Evolutionary conservation across 192 early-diverging fungal species (phyloP).

Genomic region (Coemansia sp.): DNA sequence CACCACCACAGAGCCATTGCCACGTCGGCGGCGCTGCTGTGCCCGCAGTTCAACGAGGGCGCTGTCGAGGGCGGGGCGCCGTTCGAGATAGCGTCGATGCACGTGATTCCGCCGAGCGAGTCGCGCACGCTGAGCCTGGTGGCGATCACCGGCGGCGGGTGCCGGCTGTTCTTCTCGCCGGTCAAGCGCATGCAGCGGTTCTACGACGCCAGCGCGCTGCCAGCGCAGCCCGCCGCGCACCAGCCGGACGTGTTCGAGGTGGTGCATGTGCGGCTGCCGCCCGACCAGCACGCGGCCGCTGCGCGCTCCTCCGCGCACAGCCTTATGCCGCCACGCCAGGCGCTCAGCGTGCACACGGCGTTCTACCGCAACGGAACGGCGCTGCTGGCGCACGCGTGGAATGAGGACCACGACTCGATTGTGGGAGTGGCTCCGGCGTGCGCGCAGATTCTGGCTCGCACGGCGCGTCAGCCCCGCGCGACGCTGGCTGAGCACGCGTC

Average conservation of each 20-base stretch:
- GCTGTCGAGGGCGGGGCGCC: conserved; percentile 16
- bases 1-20: conserved; percentile 58
- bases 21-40: conserved; percentile 51
- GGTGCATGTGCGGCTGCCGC: conserved; percentile 72
- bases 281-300: conserved; percentile 26
- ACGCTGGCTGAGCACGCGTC: conserved; percentile 57
- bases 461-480: conserved; percentile 31
- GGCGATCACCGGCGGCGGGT: conserved; percentile 76
- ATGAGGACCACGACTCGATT: conserved; percentile 73
- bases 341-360: conserved; percentile 63
- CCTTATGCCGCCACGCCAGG: conserved; percentile 18
- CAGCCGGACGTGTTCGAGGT: conserved; percentile 65
- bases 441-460: conserved; percentile 58
- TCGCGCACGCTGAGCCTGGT: conserved; percentile 74
- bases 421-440: conserved; percentile 66
- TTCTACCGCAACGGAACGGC: conserved; percentile 70
- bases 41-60: conserved; percentile 56
- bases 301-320: not conserved
- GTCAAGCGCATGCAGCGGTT: conserved; percentile 49
- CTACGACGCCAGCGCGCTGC: conserved; percentile 17
- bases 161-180: conserved; percentile 75
- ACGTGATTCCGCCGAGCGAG: conserved; percentile 66
- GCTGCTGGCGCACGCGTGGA: conserved; percentile 66
- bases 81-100: conserved; percentile 78
- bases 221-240: conserved; percentile 2